These are phyloP conservation scores for Amanita polypyramis DNA, from an alignment of 768 basidiomycete genomes.

Conservation along the genomic window DNA sequence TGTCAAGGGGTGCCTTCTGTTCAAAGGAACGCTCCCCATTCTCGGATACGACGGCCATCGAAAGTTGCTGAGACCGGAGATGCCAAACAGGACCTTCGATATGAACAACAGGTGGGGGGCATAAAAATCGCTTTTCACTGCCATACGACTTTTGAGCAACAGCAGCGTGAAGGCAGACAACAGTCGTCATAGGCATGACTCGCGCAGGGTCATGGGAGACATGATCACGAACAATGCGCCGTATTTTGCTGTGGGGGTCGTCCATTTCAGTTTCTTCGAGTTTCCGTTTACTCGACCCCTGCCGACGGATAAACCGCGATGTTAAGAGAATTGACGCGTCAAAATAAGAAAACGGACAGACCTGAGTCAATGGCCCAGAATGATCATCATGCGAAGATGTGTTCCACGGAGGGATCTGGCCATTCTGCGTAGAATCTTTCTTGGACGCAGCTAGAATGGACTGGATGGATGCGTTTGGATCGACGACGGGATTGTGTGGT, in stretches of 20 bases:
- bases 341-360: conserved; percentile 14
- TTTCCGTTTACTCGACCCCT: conserved; percentile 60
- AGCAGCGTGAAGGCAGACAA: conserved; percentile 83
- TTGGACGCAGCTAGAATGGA: conserved; percentile 43
- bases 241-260: conserved; percentile 67
- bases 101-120: conserved; percentile 88
- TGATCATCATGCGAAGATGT: conserved; percentile 19
- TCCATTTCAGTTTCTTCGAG: conserved; percentile 57
- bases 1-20: conserved; percentile 76
- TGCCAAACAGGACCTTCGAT: conserved; percentile 85
- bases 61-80: conserved; percentile 69
- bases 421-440: conserved; percentile 29
- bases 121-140: conserved; percentile 89
- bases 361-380: conserved; percentile 26
- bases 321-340: conserved; percentile 6
- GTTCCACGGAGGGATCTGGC: conserved; percentile 31
- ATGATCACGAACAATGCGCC: conserved; percentile 77
- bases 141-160: conserved; percentile 96
- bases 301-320: conserved; percentile 4
- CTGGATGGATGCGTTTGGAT: conserved; percentile 36
- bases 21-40: conserved; percentile 75
- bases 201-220: conserved; percentile 66
- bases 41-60: conserved; percentile 82
- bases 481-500: conserved; percentile 20
- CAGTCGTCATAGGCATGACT: conserved; percentile 83